Evolutionary conservation across 805 yeast genomes (phyloP).

Genomic region (Hanseniaspora jakobsenii): DNA sequence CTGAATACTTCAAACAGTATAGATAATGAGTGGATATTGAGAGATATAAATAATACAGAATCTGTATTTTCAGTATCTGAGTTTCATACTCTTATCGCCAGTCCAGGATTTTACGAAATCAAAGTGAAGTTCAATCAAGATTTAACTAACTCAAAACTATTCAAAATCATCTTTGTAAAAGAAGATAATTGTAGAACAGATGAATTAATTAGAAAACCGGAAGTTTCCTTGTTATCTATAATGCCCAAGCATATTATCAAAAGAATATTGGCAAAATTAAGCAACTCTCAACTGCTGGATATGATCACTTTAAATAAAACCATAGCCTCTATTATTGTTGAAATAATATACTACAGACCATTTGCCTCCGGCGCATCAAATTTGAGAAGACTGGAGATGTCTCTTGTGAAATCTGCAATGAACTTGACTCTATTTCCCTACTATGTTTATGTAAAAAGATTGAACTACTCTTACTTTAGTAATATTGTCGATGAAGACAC

Average conservation of each 20-base stretch:
- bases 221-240: no score
- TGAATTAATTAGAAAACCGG: no score
- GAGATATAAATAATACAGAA: background rate
- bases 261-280: constrained; percentile 4
- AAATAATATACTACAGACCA: constrained; percentile 12
- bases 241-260: constrained; percentile 4
- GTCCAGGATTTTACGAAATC: background rate
- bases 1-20: background rate
- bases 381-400: constrained; percentile 6
- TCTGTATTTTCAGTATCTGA: background rate
- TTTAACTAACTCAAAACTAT: background rate
- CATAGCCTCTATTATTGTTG: constrained; percentile 1
- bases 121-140: background rate
- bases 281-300: background rate
- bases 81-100: background rate
- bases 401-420: constrained; percentile 6
- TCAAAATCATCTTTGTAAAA: background rate
- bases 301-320: constrained; percentile 1
- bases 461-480: constrained; percentile 11
- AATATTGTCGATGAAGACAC: constrained; percentile 1
- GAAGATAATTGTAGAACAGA: no score
- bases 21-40: constrained; percentile 3
- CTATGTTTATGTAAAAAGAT: constrained; percentile 5
- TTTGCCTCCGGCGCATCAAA: background rate
- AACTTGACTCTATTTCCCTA: constrained; percentile 7